Evolutionary conservation across 2,329 filamentous ascomycete genomes (phyloP).

Genomic region (Piedraia hortae): DNA sequence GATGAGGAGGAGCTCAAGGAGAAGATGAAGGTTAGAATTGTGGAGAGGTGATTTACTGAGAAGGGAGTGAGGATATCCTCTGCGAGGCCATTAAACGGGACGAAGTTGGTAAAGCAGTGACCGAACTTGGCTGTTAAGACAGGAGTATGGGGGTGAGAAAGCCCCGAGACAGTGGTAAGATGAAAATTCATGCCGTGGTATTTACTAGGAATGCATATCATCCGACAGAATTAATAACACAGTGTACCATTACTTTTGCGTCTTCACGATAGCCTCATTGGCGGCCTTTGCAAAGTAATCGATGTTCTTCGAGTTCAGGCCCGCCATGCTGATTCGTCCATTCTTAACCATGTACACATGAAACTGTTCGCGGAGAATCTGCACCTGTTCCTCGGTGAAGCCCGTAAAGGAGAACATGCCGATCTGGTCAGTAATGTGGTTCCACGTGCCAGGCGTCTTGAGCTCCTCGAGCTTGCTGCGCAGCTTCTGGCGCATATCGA

Average conservation of each 20-base stretch:
- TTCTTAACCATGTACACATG: slow-evolving; percentile 94
- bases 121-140: too few relatives aligned
- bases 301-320: slow-evolving; percentile 75
- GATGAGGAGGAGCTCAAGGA: slow-evolving; percentile 41
- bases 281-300: slow-evolving; percentile 85
- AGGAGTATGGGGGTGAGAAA: too few relatives aligned
- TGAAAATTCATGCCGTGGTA: too few relatives aligned
- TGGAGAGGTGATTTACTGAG: too few relatives aligned
- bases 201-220: too few relatives aligned
- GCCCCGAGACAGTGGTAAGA: too few relatives aligned
- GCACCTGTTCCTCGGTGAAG: slow-evolving; percentile 43
- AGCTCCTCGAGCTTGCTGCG: slow-evolving; percentile 58
- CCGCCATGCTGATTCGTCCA: slow-evolving; percentile 91
- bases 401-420: slow-evolving; percentile 98
- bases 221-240: too few relatives aligned
- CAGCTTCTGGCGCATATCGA: slow-evolving; percentile 59
- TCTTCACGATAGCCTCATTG: too few relatives aligned
- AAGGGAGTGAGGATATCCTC: too few relatives aligned
- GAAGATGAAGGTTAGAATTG: slow-evolving; percentile 28
- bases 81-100: too few relatives aligned
- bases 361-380: slow-evolving; percentile 37
- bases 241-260: too few relatives aligned
- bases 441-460: slow-evolving; percentile 72
- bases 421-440: slow-evolving; percentile 94
- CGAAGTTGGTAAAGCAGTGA: too few relatives aligned